Base-by-base conservation (phyloP, 176 grass and related monocot species). In the Hyparrhenia diplandra region DNA sequence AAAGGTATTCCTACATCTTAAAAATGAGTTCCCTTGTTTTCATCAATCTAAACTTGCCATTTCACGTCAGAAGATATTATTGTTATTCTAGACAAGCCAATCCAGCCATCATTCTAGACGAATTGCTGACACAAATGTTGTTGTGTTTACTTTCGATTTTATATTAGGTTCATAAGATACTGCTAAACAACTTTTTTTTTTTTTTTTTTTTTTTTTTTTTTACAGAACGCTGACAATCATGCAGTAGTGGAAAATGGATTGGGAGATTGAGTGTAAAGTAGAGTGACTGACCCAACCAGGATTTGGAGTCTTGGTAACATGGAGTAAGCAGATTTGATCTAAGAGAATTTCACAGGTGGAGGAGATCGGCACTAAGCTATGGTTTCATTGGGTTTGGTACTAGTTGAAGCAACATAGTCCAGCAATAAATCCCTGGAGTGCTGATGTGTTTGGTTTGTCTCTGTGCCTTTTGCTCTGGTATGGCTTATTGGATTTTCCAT, bases 1-100 rank as follows among this genome's bases (percentile, higher is more conserved):
- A 24, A 85, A 87, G 82, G 76, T 89, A 85, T 85, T 66, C 10
- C 34, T 43, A 31, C n/a, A 27, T 75, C 58, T 81, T 79, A 11
- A 60, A 40, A 28, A 39, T 54, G 21, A 10, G 12, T 9, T 47
- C 11, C 39, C 61, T 69, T 10, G 36, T 66, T 87, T 77, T 65
- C 40, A 68, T 46, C 9, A 77, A 21, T 47, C 41, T 31, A 62
- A 81, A 59, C 11, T 35, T 89, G 6, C 1, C 17, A 3, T 82
- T 72, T 85, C 58, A 65, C 8, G 32, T 37, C 16, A 18, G 28
- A 79, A 59, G 13, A 4, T 71, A 52, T 13, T 16, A 6, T 13
- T 57, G 21, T 18, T 64, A n/a, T 41, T n/a, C 18, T 73, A 12
- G 45, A 72, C 66, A 82, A 58, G 12, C 21, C 29, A 67, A 66